phyloP scores from a whole-genome alignment of 441 rosid species.

The Adansonia rubrostipa region DNA sequence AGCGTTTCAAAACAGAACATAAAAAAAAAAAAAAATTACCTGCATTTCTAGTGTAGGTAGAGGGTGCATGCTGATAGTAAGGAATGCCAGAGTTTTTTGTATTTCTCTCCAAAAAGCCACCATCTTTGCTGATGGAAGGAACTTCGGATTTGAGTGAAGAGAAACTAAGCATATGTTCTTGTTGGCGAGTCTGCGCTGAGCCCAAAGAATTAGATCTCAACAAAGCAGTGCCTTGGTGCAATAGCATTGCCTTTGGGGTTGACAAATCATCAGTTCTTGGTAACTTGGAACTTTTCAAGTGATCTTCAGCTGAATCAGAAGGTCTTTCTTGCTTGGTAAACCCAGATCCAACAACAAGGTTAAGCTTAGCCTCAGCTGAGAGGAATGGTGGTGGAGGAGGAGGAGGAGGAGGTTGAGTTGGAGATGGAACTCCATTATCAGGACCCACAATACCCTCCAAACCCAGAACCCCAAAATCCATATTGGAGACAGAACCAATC shows the following conservation, averaged over 20 bases:
- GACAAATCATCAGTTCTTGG: constrained; percentile 44
- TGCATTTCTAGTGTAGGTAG: constrained; percentile 46
- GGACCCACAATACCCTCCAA: constrained; percentile 50
- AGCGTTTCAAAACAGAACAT: not conserved
- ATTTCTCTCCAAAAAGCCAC: constrained; percentile 39
- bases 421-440: constrained; percentile 40
- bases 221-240: constrained; percentile 49
- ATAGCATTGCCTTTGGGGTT: constrained; percentile 47
- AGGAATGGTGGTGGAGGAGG: not conserved
- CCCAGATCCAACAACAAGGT: constrained; percentile 48
- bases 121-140: constrained; percentile 38
- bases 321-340: constrained; percentile 53
- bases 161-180: constrained; percentile 68
- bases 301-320: constrained; percentile 49
- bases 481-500: constrained; percentile 28
- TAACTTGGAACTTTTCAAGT: constrained; percentile 50
- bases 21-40: constrained; percentile 36
- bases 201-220: constrained; percentile 56
- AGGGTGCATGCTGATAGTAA: constrained; percentile 36
- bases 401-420: constrained; percentile 8
- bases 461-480: constrained; percentile 64
- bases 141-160: constrained; percentile 56
- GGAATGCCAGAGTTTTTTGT: constrained; percentile 40
- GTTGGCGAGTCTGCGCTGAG: constrained; percentile 41
- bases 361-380: constrained; percentile 32